Conservation (phyloP, 768 basidiomycete genomes). For the Russula emetica region DNA sequence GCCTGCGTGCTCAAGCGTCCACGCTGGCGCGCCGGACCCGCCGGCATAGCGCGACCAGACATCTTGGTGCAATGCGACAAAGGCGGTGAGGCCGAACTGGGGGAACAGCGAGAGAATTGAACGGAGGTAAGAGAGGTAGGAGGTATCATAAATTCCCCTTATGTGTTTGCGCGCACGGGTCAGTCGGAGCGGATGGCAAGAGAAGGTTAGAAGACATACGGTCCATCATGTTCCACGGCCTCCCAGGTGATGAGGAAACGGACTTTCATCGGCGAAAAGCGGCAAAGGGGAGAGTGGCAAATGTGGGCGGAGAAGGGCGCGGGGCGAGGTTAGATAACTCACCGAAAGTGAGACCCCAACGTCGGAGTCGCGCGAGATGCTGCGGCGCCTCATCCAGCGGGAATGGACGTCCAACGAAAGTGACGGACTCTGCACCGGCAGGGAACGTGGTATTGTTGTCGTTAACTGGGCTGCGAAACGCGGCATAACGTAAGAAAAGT, state of each 20-base stretch:
- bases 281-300: not conserved
- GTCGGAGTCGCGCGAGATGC: conserved; percentile 70
- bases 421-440: conserved; percentile 56
- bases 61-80: conserved; percentile 86
- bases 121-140: conserved; percentile 78
- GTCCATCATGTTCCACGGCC: conserved; percentile 89
- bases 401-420: conserved; percentile 90
- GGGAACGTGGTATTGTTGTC: conserved; percentile 68
- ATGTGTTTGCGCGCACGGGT: not conserved
- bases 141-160: conserved; percentile 79
- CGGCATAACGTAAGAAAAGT: conserved; percentile 19
- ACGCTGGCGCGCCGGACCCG: conserved; percentile 94
- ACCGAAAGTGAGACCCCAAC: conserved; percentile 90
- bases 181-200: not conserved
- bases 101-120: conserved; percentile 64
- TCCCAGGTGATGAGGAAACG: conserved; percentile 97
- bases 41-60: conserved; percentile 95
- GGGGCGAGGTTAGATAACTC: conserved; percentile 32
- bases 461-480: conserved; percentile 53
- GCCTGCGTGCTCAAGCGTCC: conserved; percentile 85
- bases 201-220: conserved; percentile 48
- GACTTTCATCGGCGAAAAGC: conserved; percentile 43
- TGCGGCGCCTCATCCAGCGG: conserved; percentile 84
- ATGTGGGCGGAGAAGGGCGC: not conserved
- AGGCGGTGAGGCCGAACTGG: conserved; percentile 65